Conservation (phyloP, 176 grass and related monocot genomes). For the Panicum miliaceum region DNA sequence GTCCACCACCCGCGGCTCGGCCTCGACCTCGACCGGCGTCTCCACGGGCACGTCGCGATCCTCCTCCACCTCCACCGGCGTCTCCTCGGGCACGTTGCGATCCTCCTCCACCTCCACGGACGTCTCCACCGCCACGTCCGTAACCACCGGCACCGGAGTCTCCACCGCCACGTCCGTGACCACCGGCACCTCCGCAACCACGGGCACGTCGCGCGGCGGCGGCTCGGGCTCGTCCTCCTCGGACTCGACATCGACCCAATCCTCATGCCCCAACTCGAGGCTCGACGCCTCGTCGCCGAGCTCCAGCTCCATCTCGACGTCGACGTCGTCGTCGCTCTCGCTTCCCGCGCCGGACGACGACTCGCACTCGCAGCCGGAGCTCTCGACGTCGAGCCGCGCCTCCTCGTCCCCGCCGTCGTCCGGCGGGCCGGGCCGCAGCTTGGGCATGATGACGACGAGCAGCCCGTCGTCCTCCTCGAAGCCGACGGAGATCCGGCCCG, state of each 20-base stretch:
- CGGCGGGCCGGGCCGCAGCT: neutral
- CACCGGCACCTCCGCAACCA: neutral
- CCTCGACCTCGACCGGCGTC: neutral
- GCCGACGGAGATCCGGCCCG: conserved; percentile 51
- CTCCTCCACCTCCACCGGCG: neutral
- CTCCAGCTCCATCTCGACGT: conserved; percentile 38
- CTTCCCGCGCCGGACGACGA: neutral
- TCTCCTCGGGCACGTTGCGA: neutral
- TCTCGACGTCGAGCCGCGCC: conserved; percentile 29
- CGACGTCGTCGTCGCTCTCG: neutral
- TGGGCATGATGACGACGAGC: conserved; percentile 81
- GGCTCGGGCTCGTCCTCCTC: conserved; percentile 4
- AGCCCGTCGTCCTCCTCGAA: conserved; percentile 78
- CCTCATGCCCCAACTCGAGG: conserved; percentile 32
- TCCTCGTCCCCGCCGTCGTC: neutral
- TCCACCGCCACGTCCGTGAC: neutral
- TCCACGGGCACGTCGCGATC: conserved; percentile 5
- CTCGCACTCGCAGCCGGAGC: neutral
- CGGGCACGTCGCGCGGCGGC: conserved; percentile 28
- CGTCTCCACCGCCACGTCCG: neutral
- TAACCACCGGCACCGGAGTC: neutral
- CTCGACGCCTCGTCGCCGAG: conserved; percentile 28
- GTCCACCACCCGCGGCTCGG: conserved; percentile 33
- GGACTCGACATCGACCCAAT: conserved; percentile 45
- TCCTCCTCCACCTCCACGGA: neutral